Percentiles rank a stretch among this genome's conserved stretches.
Evolutionary conservation across 2,329 filamentous ascomycete species (phyloP).

Genomic region (Cladosporium sp.): DNA sequence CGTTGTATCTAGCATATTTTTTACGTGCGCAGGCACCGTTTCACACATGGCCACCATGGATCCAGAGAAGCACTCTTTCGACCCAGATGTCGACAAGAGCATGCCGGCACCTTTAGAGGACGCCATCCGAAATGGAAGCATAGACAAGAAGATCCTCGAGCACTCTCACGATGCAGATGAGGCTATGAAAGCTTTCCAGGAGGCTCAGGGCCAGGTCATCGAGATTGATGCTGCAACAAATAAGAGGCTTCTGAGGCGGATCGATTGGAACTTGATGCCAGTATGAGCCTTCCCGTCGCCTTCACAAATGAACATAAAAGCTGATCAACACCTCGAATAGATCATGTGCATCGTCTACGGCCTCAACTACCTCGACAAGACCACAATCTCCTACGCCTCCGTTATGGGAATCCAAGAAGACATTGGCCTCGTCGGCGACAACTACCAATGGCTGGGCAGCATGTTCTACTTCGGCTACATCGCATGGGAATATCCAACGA

Average conservation of each 20-base stretch:
- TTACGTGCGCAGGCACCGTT: no score
- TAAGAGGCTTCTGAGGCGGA: constrained; percentile 54
- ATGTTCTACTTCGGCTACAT: constrained; percentile 54
- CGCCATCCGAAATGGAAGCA: constrained; percentile 25
- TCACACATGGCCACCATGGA: neutral
- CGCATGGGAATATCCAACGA: constrained; percentile 64
- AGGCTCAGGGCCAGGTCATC: constrained; percentile 47
- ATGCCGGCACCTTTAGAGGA: constrained; percentile 22
- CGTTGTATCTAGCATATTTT: neutral
- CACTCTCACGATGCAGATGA: constrained; percentile 58
- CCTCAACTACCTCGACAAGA: constrained; percentile 61
- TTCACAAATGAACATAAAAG: neutral
- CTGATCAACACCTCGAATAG: constrained; percentile 23
- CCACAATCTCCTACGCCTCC: constrained; percentile 49
- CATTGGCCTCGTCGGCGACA: constrained; percentile 43
- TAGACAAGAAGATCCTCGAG: constrained; percentile 40
- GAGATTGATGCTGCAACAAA: constrained; percentile 55
- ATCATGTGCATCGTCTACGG: constrained; percentile 55
- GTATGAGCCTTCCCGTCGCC: constrained; percentile 21
- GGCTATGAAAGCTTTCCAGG: constrained; percentile 54
- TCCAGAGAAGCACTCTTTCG: constrained; percentile 13
- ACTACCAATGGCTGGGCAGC: constrained; percentile 49
- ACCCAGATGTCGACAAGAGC: constrained; percentile 25
- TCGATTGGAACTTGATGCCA: constrained; percentile 61
- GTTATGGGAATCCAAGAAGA: constrained; percentile 48